Evolutionary conservation across 495 filamentous ascomycete species (phyloP), one percentile per base, ranked within the genome.

Genomic region (Aspergillus indologenus): DNA sequence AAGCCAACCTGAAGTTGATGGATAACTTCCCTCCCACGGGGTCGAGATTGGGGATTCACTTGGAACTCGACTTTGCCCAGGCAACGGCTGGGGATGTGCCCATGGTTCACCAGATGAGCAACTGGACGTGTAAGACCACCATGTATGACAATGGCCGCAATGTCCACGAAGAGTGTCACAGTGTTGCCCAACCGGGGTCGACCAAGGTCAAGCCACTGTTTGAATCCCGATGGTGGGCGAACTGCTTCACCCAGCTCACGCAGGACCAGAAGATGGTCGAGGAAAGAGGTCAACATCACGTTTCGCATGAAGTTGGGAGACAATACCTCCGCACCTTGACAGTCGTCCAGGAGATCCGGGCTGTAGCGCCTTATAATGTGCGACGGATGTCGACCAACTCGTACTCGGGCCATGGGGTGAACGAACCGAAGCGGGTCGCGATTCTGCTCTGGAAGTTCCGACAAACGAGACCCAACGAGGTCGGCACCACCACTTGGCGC

Each of bases 371-470:
- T 15, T 60, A 69, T 23, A 73, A 58, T 51, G 66, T 69, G 24
- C 68, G 71, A 7, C 69, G 70, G 0, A 54, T 73, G 11, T 66
- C 71, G n/a, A n/a, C n/a, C 2, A 74, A 57, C 47, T 70, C 69
- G 34, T 72, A 70, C 56, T 64, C 69, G 15, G 58, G 56, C 17
- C 60, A 71, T 21, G 54, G 65, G 8, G 61, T 61, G 18, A 71
- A 73, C 14, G 70, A 77, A 29, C 73, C 70, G 53, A 74, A 76
- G 60, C 67, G 76, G 20, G 75, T 82, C 66, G 79, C 81, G 3
- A 71, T 83, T 48, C 58, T 84, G 12, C 68, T 81, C 12, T 84
- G 81, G 81, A 81, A 77, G 49, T 83, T 83, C 62, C 75, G 73
- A 9, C 74, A 79, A 56, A 78, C 78, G 14, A 66, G 69, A 5